Evolutionary conservation across 129 eudicot genomes (phyloP).

Genomic region (Centella asiatica): DNA sequence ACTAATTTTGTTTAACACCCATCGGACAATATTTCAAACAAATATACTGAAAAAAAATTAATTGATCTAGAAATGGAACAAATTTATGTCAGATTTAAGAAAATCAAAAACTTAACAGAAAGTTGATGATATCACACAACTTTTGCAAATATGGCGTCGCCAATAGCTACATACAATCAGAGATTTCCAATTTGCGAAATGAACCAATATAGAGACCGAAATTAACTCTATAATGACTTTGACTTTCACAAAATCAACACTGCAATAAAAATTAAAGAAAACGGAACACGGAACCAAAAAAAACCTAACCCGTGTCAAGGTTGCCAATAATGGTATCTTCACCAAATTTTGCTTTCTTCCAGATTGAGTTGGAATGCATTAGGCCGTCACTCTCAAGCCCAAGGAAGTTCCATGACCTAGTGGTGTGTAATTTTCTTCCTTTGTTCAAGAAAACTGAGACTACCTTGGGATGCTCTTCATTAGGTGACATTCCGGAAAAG

Average conservation of each 20-base stretch:
- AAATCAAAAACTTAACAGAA: constrained; percentile 12
- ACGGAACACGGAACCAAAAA: background rate
- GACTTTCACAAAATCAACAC: background rate
- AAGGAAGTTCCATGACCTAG: constrained; percentile 86
- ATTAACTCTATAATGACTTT: constrained; percentile 15
- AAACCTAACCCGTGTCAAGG: constrained; percentile 93
- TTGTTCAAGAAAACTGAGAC: constrained; percentile 72
- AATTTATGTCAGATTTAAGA: constrained; percentile 18
- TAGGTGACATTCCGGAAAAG: background rate
- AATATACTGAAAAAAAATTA: no score
- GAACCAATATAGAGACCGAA: constrained; percentile 15
- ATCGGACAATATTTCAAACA: no score
- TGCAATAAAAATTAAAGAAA: background rate
- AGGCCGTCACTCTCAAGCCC: constrained; percentile 57
- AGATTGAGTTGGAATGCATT: constrained; percentile 42
- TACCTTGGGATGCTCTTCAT: constrained; percentile 76
- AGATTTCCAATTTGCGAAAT: constrained; percentile 16
- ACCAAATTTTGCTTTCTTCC: constrained; percentile 87
- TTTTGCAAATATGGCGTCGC: constrained; percentile 9
- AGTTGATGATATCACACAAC: background rate
- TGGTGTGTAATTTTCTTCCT: constrained; percentile 74
- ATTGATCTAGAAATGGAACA: constrained; percentile 17
- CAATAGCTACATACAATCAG: constrained; percentile 15
- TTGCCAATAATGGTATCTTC: constrained; percentile 81
- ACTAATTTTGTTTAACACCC: no score